These are phyloP conservation scores for Talaromyces sp. DNA, from an alignment of 2,329 filamentous ascomycete species.

Conservation along the genomic window DNA sequence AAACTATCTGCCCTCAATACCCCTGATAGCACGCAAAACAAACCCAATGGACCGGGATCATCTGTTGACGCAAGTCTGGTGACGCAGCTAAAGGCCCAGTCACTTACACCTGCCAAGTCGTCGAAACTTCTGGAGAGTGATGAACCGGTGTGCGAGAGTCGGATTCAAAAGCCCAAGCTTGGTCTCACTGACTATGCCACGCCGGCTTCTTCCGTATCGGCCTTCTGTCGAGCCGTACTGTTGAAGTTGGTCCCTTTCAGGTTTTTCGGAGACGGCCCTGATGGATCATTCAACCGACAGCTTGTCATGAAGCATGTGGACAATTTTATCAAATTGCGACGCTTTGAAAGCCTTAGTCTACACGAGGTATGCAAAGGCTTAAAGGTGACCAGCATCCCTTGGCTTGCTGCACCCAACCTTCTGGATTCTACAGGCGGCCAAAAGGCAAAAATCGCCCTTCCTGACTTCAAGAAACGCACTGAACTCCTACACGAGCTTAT, in stretches of 20 bases:
- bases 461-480: conserved; percentile 73
- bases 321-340: conserved; percentile 73
- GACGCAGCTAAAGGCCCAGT: conserved; percentile 27
- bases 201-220: conserved; percentile 70
- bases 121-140: background rate
- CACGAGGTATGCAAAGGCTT: conserved; percentile 77
- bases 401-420: conserved; percentile 65
- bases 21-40: background rate
- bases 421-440: conserved; percentile 27
- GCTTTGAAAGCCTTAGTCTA: conserved; percentile 78
- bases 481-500: conserved; percentile 83
- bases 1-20: conserved; percentile 18
- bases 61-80: conserved; percentile 24
- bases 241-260: conserved; percentile 70
- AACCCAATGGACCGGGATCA: conserved; percentile 7
- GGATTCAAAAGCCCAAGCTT: conserved; percentile 19
- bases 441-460: conserved; percentile 62
- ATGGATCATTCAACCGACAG: conserved; percentile 61
- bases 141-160: background rate
- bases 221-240: conserved; percentile 80
- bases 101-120: conserved; percentile 6
- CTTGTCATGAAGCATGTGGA: conserved; percentile 71
- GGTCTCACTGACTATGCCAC: conserved; percentile 70
- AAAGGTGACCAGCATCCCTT: conserved; percentile 70
- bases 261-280: conserved; percentile 69